These are phyloP conservation scores for Dendrobium nobile DNA, from an alignment of 106 monocot genomes.

Conservation along the genomic window DNA sequence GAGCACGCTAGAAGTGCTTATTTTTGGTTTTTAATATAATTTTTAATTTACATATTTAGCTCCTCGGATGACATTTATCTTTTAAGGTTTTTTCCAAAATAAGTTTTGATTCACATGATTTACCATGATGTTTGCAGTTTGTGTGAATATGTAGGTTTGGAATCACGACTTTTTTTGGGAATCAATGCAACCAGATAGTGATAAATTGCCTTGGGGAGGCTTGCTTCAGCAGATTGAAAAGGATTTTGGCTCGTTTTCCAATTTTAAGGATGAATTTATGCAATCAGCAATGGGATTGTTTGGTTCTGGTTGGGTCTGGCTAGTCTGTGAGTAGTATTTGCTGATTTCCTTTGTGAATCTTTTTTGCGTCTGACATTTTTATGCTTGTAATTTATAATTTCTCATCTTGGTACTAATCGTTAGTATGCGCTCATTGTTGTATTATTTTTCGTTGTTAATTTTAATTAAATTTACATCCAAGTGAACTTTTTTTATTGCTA, in stretches of 20 bases:
- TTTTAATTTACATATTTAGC: too few relatives aligned
- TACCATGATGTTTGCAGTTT: neutral
- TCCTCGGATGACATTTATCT: neutral
- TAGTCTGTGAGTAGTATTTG: slow-evolving; percentile 62
- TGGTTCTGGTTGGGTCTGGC: slow-evolving; percentile 99
- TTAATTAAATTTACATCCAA: neutral
- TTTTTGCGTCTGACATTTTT: neutral
- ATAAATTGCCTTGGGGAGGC: slow-evolving; percentile 57
- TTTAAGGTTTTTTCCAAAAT: too few relatives aligned
- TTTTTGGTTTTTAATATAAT: too few relatives aligned
- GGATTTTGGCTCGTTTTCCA: slow-evolving; percentile 82
- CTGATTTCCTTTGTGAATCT: neutral
- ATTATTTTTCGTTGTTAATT: neutral
- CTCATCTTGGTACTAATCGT: neutral
- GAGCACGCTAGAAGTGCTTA: too few relatives aligned
- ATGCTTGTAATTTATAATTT: neutral
- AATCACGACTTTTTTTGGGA: slow-evolving; percentile 99
- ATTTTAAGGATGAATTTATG: slow-evolving; percentile 74
- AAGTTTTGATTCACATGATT: too few relatives aligned
- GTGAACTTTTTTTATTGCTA: neutral
- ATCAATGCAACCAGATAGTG: slow-evolving; percentile 90
- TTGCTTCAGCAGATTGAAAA: slow-evolving; percentile 87
- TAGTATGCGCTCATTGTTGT: neutral
- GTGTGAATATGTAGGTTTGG: slow-evolving; percentile 48
- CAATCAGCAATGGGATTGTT: slow-evolving; percentile 49